A percentile compares a stretch with the other conserved stretches of the same genome.
Conservation (phyloP, 1,139 yeast species). For the Chernovozyma sophiae-reginae region DNA sequence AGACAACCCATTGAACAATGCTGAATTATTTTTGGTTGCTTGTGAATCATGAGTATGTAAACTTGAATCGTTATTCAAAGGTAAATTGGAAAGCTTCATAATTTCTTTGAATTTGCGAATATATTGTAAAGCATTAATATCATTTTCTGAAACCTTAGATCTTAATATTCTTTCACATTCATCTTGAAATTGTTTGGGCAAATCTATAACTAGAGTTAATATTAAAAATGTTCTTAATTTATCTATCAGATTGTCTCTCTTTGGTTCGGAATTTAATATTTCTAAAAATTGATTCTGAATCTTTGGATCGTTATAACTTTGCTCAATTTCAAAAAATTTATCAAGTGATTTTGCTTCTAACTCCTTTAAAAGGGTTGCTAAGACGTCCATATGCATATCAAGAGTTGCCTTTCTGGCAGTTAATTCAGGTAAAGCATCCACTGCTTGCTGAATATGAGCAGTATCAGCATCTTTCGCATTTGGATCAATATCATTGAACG, state of each 20-base stretch:
- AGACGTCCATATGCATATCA: conserved; percentile 96
- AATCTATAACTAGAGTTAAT: conserved; percentile 53
- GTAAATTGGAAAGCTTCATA: conserved; percentile 58
- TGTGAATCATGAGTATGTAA: conserved; percentile 17
- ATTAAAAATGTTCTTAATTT: conserved; percentile 85
- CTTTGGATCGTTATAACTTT: conserved; percentile 60
- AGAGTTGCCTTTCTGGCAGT: conserved; percentile 84
- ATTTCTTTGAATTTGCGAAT: conserved; percentile 79
- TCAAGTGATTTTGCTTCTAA: conserved; percentile 83
- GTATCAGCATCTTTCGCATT: conserved; percentile 57
- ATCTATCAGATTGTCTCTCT: conserved; percentile 62
- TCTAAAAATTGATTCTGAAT: conserved; percentile 57
- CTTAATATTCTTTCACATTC: conserved; percentile 63
- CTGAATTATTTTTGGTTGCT: conserved; percentile 38
- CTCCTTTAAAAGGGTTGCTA: conserved; percentile 78
- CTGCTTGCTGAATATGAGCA: conserved; percentile 79
- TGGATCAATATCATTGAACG: conserved; percentile 72
- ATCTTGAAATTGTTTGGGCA: conserved; percentile 57
- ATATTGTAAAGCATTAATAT: conserved; percentile 62
- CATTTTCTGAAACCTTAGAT: conserved; percentile 52
- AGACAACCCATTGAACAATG: conserved; percentile 73
- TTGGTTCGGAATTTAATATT: conserved; percentile 45
- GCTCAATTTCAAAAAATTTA: conserved; percentile 90
- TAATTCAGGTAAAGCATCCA: conserved; percentile 86
- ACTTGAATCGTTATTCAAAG: conserved; percentile 20